phyloP scores from a whole-genome alignment of 345 rosid genomes.

The Lumnitzera racemosa region DNA sequence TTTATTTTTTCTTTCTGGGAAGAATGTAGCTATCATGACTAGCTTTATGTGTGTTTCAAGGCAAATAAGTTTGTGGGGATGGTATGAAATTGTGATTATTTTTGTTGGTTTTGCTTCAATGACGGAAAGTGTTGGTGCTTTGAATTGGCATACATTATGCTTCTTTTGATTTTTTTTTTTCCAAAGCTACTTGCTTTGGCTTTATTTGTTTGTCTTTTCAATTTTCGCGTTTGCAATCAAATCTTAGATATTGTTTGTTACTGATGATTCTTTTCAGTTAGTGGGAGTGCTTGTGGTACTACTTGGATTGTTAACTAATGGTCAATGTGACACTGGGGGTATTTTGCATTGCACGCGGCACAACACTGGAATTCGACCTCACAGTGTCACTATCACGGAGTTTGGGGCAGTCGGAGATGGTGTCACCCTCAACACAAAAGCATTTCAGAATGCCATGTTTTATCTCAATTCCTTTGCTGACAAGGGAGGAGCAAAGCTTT shows the following conservation, averaged over 20 bases:
- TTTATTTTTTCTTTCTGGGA: constrained; percentile 6
- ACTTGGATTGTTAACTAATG: constrained; percentile 36
- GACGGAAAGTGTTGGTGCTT: neutral
- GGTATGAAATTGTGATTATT: constrained; percentile 3
- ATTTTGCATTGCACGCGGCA: constrained; percentile 45
- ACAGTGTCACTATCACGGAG: constrained; percentile 89
- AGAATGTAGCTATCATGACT: constrained; percentile 22
- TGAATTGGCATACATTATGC: neutral
- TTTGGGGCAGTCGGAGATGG: constrained; percentile 99
- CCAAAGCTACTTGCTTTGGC: neutral
- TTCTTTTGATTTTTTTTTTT: neutral
- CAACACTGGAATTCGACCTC: constrained; percentile 59
- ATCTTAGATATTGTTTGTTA: constrained; percentile 9
- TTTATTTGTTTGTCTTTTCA: neutral
- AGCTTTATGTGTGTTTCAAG: constrained; percentile 7
- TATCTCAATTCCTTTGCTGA: constrained; percentile 93
- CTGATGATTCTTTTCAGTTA: constrained; percentile 42
- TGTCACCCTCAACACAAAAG: constrained; percentile 86
- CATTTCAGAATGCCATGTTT: constrained; percentile 97
- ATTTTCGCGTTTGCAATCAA: neutral
- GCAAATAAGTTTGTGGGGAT: constrained; percentile 13
- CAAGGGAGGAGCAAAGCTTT: constrained; percentile 98
- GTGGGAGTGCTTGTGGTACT: constrained; percentile 68
- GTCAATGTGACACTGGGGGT: constrained; percentile 42
- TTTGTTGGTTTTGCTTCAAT: neutral